Conservation (phyloP, 78 protist species). For the Fonticula alba region DNA sequence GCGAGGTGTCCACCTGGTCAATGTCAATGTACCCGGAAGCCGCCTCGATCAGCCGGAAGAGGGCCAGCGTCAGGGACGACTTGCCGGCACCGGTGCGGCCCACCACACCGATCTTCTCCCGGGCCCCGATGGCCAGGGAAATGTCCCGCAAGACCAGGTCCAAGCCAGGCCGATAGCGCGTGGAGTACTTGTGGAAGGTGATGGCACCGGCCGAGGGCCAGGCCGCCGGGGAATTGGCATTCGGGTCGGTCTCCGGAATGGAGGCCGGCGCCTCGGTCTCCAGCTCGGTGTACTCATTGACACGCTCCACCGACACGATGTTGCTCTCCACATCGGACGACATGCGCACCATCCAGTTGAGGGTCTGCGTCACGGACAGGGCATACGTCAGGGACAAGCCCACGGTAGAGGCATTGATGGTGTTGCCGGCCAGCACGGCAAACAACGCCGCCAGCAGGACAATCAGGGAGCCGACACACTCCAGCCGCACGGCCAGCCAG, state of each 20-base stretch:
- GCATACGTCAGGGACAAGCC: slow-evolving; percentile 48
- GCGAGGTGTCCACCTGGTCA: neutral
- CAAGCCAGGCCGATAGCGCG: slow-evolving; percentile 57
- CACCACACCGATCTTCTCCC: slow-evolving; percentile 72
- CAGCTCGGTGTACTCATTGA: slow-evolving; percentile 16
- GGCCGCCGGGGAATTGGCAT: neutral
- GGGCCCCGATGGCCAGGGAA: slow-evolving; percentile 6
- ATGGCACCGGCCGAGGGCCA: slow-evolving; percentile 49
- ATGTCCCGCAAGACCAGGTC: slow-evolving; percentile 28
- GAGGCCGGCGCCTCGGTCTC: slow-evolving; percentile 11
- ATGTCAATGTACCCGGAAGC: neutral
- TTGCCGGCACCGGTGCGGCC: slow-evolving; percentile 88
- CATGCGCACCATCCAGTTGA: slow-evolving; percentile 27
- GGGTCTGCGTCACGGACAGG: slow-evolving; percentile 12
- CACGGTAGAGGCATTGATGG: slow-evolving; percentile 33
- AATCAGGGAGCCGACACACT: slow-evolving; percentile 23
- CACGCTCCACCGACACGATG: slow-evolving; percentile 53
- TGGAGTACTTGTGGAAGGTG: slow-evolving; percentile 3
- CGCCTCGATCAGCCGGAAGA: slow-evolving; percentile 58
- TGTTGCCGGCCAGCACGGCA: slow-evolving; percentile 15
- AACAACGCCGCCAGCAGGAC: slow-evolving; percentile 21
- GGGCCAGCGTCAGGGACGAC: slow-evolving; percentile 42
- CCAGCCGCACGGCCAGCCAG: slow-evolving; percentile 58
- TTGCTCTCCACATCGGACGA: slow-evolving; percentile 36
- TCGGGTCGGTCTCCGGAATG: neutral